These are phyloP conservation scores for Leptographium galeiforme DNA, from an alignment of 2,329 filamentous ascomycete species.

Conservation along the genomic window DNA sequence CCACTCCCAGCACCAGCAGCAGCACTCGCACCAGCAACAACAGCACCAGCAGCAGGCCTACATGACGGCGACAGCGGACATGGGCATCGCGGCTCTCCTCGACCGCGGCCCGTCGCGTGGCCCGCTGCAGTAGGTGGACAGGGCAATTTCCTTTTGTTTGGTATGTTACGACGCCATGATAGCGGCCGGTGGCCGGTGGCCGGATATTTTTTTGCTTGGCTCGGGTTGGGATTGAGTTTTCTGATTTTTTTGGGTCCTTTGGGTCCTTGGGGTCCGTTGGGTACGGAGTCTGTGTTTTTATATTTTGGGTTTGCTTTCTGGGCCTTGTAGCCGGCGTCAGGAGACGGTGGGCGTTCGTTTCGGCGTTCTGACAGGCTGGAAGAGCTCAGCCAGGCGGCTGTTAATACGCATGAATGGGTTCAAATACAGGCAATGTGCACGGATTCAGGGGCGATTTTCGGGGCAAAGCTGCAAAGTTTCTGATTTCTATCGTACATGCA, in stretches of 20 bases:
- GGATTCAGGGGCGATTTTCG: too few relatives aligned
- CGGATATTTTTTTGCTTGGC: background rate
- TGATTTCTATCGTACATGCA: too few relatives aligned
- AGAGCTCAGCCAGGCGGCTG: too few relatives aligned
- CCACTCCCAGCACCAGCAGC: background rate
- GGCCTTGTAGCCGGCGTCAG: too few relatives aligned
- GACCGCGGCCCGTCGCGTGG: slow-evolving; percentile 27
- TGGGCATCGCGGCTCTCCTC: slow-evolving; percentile 48
- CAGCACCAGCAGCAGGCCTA: slow-evolving; percentile 21
- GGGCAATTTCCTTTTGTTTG: background rate
- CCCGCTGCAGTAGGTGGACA: background rate
- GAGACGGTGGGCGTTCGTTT: too few relatives aligned
- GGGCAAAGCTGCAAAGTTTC: too few relatives aligned
- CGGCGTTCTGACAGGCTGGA: too few relatives aligned
- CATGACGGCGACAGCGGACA: slow-evolving; percentile 30
- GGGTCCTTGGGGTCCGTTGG: too few relatives aligned
- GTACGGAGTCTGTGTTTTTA: background rate
- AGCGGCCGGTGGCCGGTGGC: background rate
- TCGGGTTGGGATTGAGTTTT: background rate
- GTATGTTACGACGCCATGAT: too few relatives aligned
- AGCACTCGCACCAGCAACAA: slow-evolving; percentile 6
- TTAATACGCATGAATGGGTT: too few relatives aligned
- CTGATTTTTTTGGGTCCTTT: background rate
- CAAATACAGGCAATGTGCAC: too few relatives aligned
- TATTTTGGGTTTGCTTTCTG: background rate